These are phyloP conservation scores for Aspergillus indologenus DNA, from an alignment of 495 filamentous ascomycete species.

Conservation along the genomic window DNA sequence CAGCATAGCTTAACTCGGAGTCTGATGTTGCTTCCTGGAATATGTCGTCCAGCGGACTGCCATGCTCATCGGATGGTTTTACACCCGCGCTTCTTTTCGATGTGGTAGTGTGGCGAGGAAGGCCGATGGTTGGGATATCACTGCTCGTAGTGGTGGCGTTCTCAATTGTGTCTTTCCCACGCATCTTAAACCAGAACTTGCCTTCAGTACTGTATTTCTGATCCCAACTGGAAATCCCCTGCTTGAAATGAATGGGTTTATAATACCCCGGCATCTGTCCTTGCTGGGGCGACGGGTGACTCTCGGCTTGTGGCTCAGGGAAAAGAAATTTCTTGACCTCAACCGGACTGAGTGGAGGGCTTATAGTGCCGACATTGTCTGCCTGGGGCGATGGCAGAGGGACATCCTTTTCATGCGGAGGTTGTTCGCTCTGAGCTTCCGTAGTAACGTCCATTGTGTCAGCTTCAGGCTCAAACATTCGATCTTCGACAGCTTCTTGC, in stretches of 20 bases:
- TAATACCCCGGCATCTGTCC: constrained; percentile 39
- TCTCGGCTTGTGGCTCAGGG: constrained; percentile 22
- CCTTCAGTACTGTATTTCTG: constrained; percentile 51
- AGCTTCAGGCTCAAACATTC: background rate
- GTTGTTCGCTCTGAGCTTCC: constrained; percentile 10
- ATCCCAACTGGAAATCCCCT: constrained; percentile 42
- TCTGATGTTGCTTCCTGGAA: constrained; percentile 13
- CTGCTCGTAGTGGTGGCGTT: constrained; percentile 12
- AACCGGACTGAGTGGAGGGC: constrained; percentile 50
- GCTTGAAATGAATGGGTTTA: constrained; percentile 47
- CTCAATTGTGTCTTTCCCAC: constrained; percentile 7
- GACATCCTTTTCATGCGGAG: constrained; percentile 2
- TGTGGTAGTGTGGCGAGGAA: constrained; percentile 30
- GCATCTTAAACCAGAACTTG: constrained; percentile 45
- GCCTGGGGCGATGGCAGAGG: constrained; percentile 16
- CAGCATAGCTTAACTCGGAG: constrained; percentile 31
- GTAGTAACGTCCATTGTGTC: background rate
- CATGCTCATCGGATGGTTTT: constrained; percentile 10
- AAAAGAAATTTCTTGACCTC: constrained; percentile 50
- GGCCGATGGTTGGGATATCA: constrained; percentile 43
- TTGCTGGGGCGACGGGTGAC: constrained; percentile 7
- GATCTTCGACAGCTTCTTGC: background rate
- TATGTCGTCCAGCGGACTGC: constrained; percentile 8
- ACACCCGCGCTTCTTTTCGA: constrained; percentile 6
- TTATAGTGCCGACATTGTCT: constrained; percentile 36